Evolutionary conservation across 2,329 filamentous ascomycete species (phyloP).

Genomic region (Pseudogymnoascus sp.): DNA sequence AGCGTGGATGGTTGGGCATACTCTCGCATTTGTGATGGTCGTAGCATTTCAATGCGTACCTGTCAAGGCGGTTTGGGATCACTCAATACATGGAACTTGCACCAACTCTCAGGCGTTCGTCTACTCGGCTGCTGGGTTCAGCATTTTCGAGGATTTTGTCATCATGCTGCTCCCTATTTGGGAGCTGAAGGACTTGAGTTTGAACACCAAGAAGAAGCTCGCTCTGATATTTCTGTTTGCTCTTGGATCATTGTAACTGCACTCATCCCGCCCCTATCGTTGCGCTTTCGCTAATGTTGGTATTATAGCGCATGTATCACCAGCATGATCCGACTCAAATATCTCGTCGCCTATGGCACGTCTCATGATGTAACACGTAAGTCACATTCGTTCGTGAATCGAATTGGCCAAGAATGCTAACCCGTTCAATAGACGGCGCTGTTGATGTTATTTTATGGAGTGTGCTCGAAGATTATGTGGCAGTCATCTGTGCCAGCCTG

Average conservation of each 20-base stretch:
- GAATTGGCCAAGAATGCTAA: not conserved
- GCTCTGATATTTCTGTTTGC: constrained; percentile 60
- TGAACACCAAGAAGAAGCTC: constrained; percentile 58
- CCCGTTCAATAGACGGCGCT: constrained; percentile 19
- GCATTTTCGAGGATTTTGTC: constrained; percentile 60
- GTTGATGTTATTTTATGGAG: constrained; percentile 30
- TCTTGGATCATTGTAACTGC: constrained; percentile 56
- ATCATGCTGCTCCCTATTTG: constrained; percentile 60
- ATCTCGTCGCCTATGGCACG: constrained; percentile 37
- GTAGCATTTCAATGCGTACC: constrained; percentile 16
- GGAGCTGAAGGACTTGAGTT: constrained; percentile 52
- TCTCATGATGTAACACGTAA: constrained; percentile 20
- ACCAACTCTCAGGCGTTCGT: constrained; percentile 58
- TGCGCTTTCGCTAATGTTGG: constrained; percentile 10
- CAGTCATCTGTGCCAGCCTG: constrained; percentile 38
- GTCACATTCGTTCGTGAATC: not conserved
- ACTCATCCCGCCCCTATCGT: no score
- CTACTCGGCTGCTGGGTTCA: constrained; percentile 58
- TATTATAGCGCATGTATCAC: constrained; percentile 37
- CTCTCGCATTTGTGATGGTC: constrained; percentile 11
- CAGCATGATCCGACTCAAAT: constrained; percentile 56
- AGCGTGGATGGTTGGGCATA: constrained; percentile 8
- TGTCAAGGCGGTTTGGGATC: constrained; percentile 13
- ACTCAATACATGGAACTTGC: constrained; percentile 34
- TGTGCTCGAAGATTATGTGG: constrained; percentile 28